Base-by-base conservation (phyloP, 768 basidiomycete species). In the Serendipita indica region DNA sequence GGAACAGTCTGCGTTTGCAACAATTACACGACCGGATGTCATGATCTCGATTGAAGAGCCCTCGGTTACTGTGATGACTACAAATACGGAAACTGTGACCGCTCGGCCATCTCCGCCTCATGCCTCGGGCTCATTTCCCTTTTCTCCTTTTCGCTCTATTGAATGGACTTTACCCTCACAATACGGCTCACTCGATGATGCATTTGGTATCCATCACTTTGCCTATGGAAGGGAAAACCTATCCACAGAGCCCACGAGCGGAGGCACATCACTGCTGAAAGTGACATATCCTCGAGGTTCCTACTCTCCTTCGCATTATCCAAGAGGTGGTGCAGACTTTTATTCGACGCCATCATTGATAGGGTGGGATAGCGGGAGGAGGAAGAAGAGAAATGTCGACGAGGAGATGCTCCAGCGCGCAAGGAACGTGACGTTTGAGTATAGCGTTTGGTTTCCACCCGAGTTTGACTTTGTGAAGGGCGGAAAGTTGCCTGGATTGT, bases 401-500 rank as follows among this genome's bases (percentile, higher is more conserved):
- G n/a, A n/a, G 39, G 60, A 54, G 49, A 54, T 56, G 43, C 65
- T 18, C 58, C 60, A 7, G 58, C 43, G 16, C 41, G 83, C 81
- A 5, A 63, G 60, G 22, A 83, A 74, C 61, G 80, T 83, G 27
- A 77, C 79, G 5, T 65, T 87, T 41, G 69, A 65, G 20, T 93
- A 90, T 67, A 81, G 79, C 66, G 80, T 89, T 7, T 90, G 82
- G 69, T 89, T 94, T 65, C 86, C 85, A 0, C 61, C 57, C 0
- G 77, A 80, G 61, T 93, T 89, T 62, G 75, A 83, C 57, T 93
- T 81, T 75, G 87, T 89, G 16, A 73, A 78, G 57, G 90, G 79
- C 3, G 91, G 91, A 4, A 93, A 96, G 69, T 67, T 93, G 3
- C 88, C 90, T 0, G 91, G 90, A 0, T 62, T 91, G 3, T 89